Percentiles rank a stretch among this genome's conserved stretches.
Conservation (phyloP, 257 asterid genomes). For the Gentiana straminea region DNA sequence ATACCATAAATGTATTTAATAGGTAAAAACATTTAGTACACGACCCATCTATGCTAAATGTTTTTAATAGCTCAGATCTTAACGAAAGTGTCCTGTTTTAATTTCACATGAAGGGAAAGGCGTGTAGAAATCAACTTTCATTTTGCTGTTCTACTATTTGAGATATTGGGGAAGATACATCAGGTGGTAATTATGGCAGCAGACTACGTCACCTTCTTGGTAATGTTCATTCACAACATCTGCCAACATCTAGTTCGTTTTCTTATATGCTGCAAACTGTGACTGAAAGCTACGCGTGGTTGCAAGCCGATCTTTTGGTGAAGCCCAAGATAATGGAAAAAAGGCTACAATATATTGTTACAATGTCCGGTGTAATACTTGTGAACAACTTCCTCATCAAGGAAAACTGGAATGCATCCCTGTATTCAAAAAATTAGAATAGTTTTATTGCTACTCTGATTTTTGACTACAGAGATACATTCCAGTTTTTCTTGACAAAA, state of each 20-base stretch:
- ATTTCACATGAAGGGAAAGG: slow-evolving; percentile 90
- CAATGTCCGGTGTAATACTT: slow-evolving; percentile 84
- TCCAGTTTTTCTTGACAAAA: slow-evolving; percentile 72
- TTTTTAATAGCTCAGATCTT: slow-evolving; percentile 63
- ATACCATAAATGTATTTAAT: too few species aligned
- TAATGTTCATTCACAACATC: slow-evolving; percentile 72
- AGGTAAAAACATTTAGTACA: too few species aligned
- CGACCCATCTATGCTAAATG: too few species aligned
- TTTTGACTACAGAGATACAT: slow-evolving; percentile 57
- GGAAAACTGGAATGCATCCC: slow-evolving; percentile 89
- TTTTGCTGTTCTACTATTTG: slow-evolving; percentile 49
- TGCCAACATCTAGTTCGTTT: slow-evolving; percentile 83
- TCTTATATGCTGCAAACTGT: slow-evolving; percentile 74
- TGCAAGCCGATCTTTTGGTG: slow-evolving; percentile 90
- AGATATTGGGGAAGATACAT: slow-evolving; percentile 85
- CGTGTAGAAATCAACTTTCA: slow-evolving; percentile 95
- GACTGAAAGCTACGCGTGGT: slow-evolving; percentile 88
- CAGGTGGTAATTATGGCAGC: slow-evolving; percentile 93
- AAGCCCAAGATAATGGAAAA: slow-evolving; percentile 84
- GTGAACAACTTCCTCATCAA: slow-evolving; percentile 73
- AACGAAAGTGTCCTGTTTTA: slow-evolving; percentile 82
- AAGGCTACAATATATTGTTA: slow-evolving; percentile 90
- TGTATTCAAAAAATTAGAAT: slow-evolving; percentile 14
- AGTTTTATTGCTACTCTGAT: not conserved
- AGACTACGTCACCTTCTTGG: slow-evolving; percentile 79